phyloP scores from a whole-genome alignment of 129 eudicot genomes.

The Chrysanthemum lavandulifolium region DNA sequence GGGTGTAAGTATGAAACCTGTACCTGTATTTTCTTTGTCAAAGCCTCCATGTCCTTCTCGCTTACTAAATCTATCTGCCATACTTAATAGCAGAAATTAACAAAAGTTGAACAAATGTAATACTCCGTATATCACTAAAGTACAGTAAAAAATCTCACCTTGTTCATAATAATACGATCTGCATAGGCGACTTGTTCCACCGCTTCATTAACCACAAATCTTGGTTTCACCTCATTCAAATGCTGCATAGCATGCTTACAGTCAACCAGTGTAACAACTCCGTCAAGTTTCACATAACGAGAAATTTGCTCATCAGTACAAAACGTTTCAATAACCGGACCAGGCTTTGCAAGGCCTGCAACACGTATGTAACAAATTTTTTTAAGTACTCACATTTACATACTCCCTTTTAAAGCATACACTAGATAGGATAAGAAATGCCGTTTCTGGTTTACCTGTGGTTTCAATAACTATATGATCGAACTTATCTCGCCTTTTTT shows the following conservation, averaged over 20 bases:
- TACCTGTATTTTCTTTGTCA: slow-evolving; percentile 76
- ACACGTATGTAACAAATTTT: slow-evolving; percentile 6
- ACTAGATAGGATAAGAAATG: too few species aligned
- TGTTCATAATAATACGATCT: slow-evolving; percentile 90
- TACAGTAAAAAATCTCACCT: slow-evolving; percentile 33
- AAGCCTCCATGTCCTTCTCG: slow-evolving; percentile 55
- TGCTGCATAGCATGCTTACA: slow-evolving; percentile 78
- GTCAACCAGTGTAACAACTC: slow-evolving; percentile 96
- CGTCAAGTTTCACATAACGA: slow-evolving; percentile 89
- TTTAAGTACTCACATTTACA: neutral
- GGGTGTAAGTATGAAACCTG: slow-evolving; percentile 11
- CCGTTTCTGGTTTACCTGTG: slow-evolving; percentile 44
- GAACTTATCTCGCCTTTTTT: slow-evolving; percentile 76
- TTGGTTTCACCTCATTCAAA: slow-evolving; percentile 88
- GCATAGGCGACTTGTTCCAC: slow-evolving; percentile 98
- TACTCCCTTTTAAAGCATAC: neutral
- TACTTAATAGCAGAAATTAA: slow-evolving; percentile 5
- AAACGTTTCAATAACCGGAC: slow-evolving; percentile 97
- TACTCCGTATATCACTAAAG: neutral
- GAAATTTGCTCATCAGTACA: slow-evolving; percentile 83
- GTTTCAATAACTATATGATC: slow-evolving; percentile 98
- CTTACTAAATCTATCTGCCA: slow-evolving; percentile 74
- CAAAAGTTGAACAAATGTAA: neutral
- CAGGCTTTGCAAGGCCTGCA: slow-evolving; percentile 97
- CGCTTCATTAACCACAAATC: slow-evolving; percentile 96